A percentile compares a stretch with the other conserved stretches of the same genome.
phyloP scores from a whole-genome alignment of 768 basidiomycete species.

The Collybia mongolica region DNA sequence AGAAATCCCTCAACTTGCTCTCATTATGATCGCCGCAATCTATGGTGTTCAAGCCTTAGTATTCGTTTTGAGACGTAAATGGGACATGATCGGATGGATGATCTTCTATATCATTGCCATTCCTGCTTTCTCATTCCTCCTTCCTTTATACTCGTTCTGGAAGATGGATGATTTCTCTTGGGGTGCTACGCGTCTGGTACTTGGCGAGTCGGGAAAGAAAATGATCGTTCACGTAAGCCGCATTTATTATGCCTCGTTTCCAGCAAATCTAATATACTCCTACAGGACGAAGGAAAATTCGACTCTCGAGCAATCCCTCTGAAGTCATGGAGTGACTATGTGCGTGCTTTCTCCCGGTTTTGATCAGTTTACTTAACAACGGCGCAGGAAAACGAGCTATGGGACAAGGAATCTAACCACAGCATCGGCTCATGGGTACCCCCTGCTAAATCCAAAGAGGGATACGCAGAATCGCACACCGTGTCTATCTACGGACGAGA shows the following conservation, averaged over 20 bases:
- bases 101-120: slow-evolving; percentile 94
- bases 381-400: slow-evolving; percentile 85
- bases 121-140: slow-evolving; percentile 89
- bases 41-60: slow-evolving; percentile 94
- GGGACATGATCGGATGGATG: slow-evolving; percentile 99
- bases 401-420: slow-evolving; percentile 97
- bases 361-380: no score
- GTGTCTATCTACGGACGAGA: slow-evolving; percentile 86
- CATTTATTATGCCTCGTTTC: neutral
- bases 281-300: slow-evolving; percentile 95
- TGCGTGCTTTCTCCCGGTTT: slow-evolving; percentile 29
- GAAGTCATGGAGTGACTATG: slow-evolving; percentile 96
- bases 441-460: slow-evolving; percentile 67
- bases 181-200: slow-evolving; percentile 89
- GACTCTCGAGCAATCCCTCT: slow-evolving; percentile 91
- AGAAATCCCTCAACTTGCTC: slow-evolving; percentile 74
- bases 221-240: slow-evolving; percentile 84
- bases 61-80: slow-evolving; percentile 89
- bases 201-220: slow-evolving; percentile 96
- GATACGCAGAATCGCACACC: slow-evolving; percentile 74
- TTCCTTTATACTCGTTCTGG: slow-evolving; percentile 97
- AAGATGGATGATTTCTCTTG: slow-evolving; percentile 97
- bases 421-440: slow-evolving; percentile 93
- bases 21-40: slow-evolving; percentile 91
- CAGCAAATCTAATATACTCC: slow-evolving; percentile 5